Conservation (phyloP, 208 protist species). For the Leishmania arabica region DNA sequence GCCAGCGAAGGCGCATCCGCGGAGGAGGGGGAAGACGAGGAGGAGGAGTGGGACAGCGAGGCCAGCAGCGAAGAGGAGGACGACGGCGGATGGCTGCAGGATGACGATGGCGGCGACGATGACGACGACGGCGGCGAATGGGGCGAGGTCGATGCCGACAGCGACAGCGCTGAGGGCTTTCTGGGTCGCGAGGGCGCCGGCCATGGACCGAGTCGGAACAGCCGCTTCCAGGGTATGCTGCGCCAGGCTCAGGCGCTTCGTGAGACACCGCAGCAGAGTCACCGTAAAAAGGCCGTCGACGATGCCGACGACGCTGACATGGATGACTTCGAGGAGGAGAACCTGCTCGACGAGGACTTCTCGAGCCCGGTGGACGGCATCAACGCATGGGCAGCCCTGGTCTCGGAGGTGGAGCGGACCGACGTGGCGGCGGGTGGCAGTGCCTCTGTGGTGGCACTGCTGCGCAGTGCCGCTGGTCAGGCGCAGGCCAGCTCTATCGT, state of each 20-base stretch:
- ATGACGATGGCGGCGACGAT: conserved; percentile 25
- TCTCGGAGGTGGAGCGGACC: conserved; percentile 34
- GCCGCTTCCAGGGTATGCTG: conserved; percentile 41
- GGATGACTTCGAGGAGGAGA: conserved; percentile 59
- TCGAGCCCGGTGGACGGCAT: conserved; percentile 62
- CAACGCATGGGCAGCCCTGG: conserved; percentile 60
- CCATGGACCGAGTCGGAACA: conserved; percentile 23
- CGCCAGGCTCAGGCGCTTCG: conserved; percentile 46
- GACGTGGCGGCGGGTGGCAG: conserved; percentile 16
- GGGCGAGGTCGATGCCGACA: conserved; percentile 32
- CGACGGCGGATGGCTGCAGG: conserved; percentile 36
- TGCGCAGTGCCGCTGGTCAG: conserved; percentile 35
- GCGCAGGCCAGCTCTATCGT: conserved; percentile 42
- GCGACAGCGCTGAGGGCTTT: conserved; percentile 30
- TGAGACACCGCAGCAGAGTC: conserved; percentile 10
- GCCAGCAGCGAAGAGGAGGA: conserved; percentile 53
- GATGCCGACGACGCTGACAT: conserved; percentile 22
- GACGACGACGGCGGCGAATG: conserved; percentile 32
- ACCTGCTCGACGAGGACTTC: conserved; percentile 78
- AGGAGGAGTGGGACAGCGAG: conserved; percentile 46
- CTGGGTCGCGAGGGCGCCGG: conserved; percentile 22
- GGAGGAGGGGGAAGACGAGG: conserved; percentile 16
- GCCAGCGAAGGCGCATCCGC: conserved; percentile 23
- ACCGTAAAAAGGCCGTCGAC: neutral
- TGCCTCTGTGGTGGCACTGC: conserved; percentile 14